These are phyloP conservation scores for Pseudoscleropodium purum DNA, from an alignment of 225 moss, liverwort and hornwort genomes.

Conservation along the genomic window DNA sequence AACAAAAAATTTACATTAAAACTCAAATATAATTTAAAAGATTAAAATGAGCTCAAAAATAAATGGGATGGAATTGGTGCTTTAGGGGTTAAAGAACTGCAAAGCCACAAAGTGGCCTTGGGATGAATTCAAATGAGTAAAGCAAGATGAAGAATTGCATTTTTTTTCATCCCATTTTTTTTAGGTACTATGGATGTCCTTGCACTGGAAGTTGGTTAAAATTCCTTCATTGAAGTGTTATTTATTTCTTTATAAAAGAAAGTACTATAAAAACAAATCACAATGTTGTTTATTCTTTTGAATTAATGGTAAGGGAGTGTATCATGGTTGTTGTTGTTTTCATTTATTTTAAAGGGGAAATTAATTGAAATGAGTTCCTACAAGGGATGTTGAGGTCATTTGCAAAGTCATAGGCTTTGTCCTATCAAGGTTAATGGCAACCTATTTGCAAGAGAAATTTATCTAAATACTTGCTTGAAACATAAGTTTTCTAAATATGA, in stretches of 20 bases:
- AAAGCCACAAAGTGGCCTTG: accelerated
- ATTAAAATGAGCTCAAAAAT: neutral
- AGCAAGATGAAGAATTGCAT: neutral
- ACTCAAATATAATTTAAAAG: neutral
- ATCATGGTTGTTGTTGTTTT: too few relatives aligned
- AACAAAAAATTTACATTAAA: neutral
- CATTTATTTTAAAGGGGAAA: too few relatives aligned
- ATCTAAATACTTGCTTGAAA: neutral
- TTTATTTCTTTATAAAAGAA: neutral
- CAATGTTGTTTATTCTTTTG: too few relatives aligned
- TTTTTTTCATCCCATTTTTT: neutral
- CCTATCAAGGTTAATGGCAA: neutral
- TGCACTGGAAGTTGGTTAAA: neutral
- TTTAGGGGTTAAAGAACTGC: neutral
- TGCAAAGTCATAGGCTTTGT: neutral
- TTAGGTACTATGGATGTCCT: accelerated
- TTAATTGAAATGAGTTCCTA: too few relatives aligned
- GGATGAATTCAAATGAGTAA: neutral
- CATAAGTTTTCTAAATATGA: accelerated
- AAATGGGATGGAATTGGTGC: neutral
- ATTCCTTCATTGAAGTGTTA: neutral
- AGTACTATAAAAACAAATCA: neutral
- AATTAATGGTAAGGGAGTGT: too few relatives aligned
- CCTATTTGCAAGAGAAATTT: too few relatives aligned
- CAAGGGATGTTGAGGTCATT: neutral